Base-by-base conservation (phyloP, 192 early-diverging fungal species). In the Umbelopsis isabellina region DNA sequence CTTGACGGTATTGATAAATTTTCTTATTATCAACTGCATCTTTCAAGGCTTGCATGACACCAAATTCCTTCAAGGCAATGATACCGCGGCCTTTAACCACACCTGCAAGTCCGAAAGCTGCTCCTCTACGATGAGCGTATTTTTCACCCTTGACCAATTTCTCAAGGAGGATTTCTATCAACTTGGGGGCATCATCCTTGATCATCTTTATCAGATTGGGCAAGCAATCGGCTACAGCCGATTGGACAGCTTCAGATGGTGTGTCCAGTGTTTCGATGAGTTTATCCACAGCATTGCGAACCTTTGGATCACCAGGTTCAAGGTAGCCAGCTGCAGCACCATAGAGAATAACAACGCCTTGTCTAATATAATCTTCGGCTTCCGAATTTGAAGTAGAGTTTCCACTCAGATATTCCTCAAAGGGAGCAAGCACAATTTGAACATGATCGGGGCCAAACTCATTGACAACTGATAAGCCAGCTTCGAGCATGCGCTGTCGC, bases 51-150 rank as follows among this genome's bases (percentile, higher is more conserved):
- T 80, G 79, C 85, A 99, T 94, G 44, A 99, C 82, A 33, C 78
- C 78, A 78, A 83, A 95, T 49, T 93, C 91, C 79, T 95, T 97
- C 25, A 99, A 81, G 15, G 94, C 84, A 27, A 85, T 83, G 69
- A 99, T 91, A 50, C 97, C 97, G 21, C 90, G 83, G 5, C 97
- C 97, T 75, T 96, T 95, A 55, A 97, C 88, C 23, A 98, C 83
- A 49, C 97, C 98, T 8, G 98, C 95, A 47, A 99, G 73, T 51
- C 98, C 98, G 72, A 94, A 99, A 3, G 98, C 98, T 16, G 93
- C 94, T 25, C 98, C 98, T 25, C 95, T 90, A 18, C 97, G 87
- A 51, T 89, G 82, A 18, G 92, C 94, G 76, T 98, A 99, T 69
- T 91, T 93, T 65, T 82, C 82, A 35, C 87, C 84, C 27, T 82